Evolutionary conservation across 768 basidiomycete genomes (phyloP), one percentile per base, ranked within the genome.

Genomic region (Panus rudis): DNA sequence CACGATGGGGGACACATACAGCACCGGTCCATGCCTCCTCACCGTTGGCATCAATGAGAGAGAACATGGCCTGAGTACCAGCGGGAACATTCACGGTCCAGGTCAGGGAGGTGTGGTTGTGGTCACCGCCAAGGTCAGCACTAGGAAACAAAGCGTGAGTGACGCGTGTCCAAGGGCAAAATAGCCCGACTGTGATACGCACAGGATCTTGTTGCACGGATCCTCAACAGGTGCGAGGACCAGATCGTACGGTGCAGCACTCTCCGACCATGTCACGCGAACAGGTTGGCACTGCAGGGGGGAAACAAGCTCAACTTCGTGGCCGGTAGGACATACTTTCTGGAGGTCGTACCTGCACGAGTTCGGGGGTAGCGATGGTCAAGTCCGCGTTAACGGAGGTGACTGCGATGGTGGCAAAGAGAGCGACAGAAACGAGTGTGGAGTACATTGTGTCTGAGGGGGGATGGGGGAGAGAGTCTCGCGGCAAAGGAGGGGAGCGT

Each of bases 361-460:
- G 50, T 3, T 41, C 7, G 30, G 83, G 81, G 20, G 73, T 73
- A 51, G 54, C 57, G 54, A 87, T 65, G 31, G 63, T 56, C 52
- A 86, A 73, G 16, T 63, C 68, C 45, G 84, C 79, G 42, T 73
- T 52, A 42, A 68, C 79, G 57, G 66, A 66, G 49, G 58, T 68
- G 56, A 76, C 53, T 61, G 72, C 72, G 60, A 79, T 66, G 52
- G 68, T 58, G 57, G 73, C 63, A 68, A 87, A 64, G 79, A 88
- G 76, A 56, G 82, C 70, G 66, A 76, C 59, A 47, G 74, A 72
- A 85, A 86, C 40, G 84, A 89, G 65, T 66, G 87, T 84, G 69
- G 77, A 67, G 75, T 79, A 80, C 87, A 89, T 90, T 64, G 62
- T 74, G 51, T 49, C 6, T 35, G 10, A 20, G 33, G 7, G 33